A percentile compares a stretch with the other conserved stretches of the same genome.
These are phyloP conservation scores for Thraustochytrium striatum DNA, from an alignment of 352 stramenopile species.

Conservation along the genomic window DNA sequence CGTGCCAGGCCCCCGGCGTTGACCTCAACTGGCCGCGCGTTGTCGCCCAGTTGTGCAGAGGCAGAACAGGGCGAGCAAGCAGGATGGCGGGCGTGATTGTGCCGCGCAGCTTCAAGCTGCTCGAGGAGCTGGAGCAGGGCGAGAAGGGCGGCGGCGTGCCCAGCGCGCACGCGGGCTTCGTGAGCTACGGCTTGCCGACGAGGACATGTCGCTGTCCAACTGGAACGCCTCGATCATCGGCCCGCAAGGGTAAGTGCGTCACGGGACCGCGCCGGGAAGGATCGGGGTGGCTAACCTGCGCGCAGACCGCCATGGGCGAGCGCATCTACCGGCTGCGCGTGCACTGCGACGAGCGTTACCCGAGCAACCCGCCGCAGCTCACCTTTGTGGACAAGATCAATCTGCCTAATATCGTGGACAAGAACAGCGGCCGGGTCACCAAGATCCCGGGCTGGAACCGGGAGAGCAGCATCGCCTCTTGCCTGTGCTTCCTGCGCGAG, in stretches of 20 bases:
- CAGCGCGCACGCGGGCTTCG: slow-evolving; percentile 59
- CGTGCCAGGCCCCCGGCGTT: too few relatives aligned
- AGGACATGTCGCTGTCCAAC: slow-evolving; percentile 20
- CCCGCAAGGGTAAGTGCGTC: slow-evolving; percentile 31
- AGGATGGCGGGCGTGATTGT: too few relatives aligned
- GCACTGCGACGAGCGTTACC: slow-evolving; percentile 79
- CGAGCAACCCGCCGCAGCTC: slow-evolving; percentile 71
- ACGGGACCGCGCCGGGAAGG: slow-evolving; percentile 10
- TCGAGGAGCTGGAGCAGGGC: slow-evolving; percentile 76
- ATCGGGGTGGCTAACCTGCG: too few relatives aligned
- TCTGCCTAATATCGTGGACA: slow-evolving; percentile 79
- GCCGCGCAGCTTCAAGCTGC: slow-evolving; percentile 80
- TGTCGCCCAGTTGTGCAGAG: too few relatives aligned
- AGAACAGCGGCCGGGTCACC: slow-evolving; percentile 68
- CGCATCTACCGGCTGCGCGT: slow-evolving; percentile 80
- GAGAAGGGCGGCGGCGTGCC: slow-evolving; percentile 81
- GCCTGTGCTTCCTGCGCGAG: slow-evolving; percentile 43
- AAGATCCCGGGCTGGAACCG: slow-evolving; percentile 36
- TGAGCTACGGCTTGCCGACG: slow-evolving; percentile 80
- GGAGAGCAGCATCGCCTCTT: slow-evolving; percentile 33
- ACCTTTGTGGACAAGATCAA: slow-evolving; percentile 82
- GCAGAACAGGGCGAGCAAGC: too few relatives aligned
- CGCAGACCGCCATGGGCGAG: slow-evolving; percentile 76
- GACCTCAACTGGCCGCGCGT: too few relatives aligned
- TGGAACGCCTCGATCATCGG: slow-evolving; percentile 75